phyloP scores from a whole-genome alignment of 148 eudicot species.

The Chenopodium album region DNA sequence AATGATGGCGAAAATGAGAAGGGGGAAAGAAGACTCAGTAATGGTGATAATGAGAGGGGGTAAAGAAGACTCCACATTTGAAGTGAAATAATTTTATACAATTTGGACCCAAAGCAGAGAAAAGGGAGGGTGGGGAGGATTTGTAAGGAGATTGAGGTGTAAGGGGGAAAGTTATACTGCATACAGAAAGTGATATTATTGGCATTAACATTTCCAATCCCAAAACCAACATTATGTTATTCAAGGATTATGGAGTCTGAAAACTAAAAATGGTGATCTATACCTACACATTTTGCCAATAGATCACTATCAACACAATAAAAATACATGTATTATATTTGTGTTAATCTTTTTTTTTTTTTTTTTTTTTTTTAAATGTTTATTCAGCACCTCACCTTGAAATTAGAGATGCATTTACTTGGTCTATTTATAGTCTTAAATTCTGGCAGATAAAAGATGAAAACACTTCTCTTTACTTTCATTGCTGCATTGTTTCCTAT shows the following conservation, averaged over 20 bases:
- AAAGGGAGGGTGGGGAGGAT: not conserved
- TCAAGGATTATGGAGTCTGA: not conserved
- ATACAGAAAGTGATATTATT: not conserved
- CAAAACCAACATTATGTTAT: not conserved
- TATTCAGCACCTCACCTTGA: not conserved
- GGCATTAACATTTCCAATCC: not conserved
- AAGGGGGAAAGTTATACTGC: not conserved
- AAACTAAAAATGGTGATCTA: not conserved
- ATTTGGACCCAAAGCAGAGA: not conserved
- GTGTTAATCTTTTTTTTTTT: not conserved
- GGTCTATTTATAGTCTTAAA: not conserved
- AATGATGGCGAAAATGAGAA: too few relatives aligned
- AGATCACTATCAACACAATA: not conserved
- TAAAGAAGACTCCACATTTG: not conserved
- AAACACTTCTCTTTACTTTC: not conserved
- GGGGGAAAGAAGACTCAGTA: not conserved
- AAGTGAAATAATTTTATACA: not conserved
- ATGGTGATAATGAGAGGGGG: not conserved
- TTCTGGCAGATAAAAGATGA: not conserved
- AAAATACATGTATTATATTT: not conserved
- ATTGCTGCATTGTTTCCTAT: not conserved
- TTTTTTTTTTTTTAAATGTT: not conserved
- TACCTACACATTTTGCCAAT: not conserved
- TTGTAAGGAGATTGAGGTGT: not conserved
- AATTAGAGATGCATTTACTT: not conserved